Conservation (phyloP, 192 early-diverging fungal species). For the Linnemannia zychae region DNA sequence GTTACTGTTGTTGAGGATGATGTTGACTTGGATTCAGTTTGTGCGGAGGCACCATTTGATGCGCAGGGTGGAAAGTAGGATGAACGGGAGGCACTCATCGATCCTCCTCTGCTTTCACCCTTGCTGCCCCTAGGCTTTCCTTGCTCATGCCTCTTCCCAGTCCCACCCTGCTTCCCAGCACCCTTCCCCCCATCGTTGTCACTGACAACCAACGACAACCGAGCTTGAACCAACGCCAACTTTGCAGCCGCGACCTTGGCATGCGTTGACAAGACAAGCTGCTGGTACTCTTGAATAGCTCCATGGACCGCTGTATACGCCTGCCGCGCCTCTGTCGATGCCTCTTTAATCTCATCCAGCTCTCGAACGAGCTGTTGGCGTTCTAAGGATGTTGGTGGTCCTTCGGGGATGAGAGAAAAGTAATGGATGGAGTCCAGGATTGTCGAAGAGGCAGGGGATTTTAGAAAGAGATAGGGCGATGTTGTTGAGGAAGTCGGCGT, state of each 20-base stretch:
- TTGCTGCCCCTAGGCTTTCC: background rate
- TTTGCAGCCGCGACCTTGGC: constrained; percentile 30
- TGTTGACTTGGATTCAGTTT: background rate
- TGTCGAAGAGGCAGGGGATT: background rate
- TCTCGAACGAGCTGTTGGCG: background rate
- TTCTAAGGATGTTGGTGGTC: background rate
- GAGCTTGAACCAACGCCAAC: constrained; percentile 3
- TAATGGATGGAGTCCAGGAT: background rate
- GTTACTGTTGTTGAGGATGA: too few species aligned
- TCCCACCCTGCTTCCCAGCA: background rate
- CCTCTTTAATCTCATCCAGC: constrained; percentile 3
- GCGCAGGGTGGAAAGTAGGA: background rate
- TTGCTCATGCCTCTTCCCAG: background rate
- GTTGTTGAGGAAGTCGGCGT: background rate
- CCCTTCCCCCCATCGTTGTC: background rate
- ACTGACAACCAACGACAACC: background rate
- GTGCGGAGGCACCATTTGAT: background rate
- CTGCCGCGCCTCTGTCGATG: background rate
- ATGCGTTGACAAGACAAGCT: constrained; percentile 34
- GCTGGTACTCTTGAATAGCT: constrained; percentile 27
- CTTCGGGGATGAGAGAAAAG: background rate
- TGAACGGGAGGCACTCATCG: background rate
- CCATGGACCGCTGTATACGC: constrained; percentile 10
- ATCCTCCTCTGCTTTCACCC: background rate
- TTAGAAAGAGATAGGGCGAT: background rate